Conservation (phyloP, 345 rosid genomes). For the Lumnitzera racemosa region DNA sequence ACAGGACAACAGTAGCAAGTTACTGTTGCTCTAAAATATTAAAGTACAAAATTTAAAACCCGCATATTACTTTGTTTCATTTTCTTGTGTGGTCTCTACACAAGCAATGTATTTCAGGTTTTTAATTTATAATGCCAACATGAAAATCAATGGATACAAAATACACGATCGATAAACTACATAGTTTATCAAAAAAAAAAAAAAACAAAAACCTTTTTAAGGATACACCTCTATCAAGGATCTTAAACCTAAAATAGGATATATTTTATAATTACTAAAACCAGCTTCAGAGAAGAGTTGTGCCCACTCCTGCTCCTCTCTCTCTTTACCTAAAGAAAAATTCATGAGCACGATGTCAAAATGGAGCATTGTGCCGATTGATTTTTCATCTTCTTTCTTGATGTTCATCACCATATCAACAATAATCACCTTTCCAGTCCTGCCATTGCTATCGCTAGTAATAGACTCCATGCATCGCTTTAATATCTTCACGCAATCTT, state of each 20-base stretch:
- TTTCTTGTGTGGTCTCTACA: no score
- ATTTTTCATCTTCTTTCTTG: constrained; percentile 10
- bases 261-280: constrained; percentile 22
- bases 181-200: no score
- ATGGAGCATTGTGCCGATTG: constrained; percentile 24
- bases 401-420: constrained; percentile 13
- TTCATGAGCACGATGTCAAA: constrained; percentile 35
- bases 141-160: no score
- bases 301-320: constrained; percentile 28
- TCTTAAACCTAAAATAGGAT: constrained; percentile 24
- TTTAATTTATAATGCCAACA: no score
- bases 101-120: no score
- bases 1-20: no score
- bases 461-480: constrained; percentile 28
- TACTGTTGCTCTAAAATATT: no score
- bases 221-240: constrained; percentile 35
- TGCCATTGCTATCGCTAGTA: constrained; percentile 1
- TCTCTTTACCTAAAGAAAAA: constrained; percentile 19
- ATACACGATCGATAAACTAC: no score
- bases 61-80: no score
- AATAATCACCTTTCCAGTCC: constrained; percentile 20
- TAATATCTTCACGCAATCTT: constrained; percentile 36
- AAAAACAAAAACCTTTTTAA: neutral
- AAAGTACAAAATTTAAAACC: no score
- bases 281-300: constrained; percentile 22